Base-by-base conservation (phyloP, 495 filamentous ascomycete genomes). In the Barbatosphaeria neglecta region DNA sequence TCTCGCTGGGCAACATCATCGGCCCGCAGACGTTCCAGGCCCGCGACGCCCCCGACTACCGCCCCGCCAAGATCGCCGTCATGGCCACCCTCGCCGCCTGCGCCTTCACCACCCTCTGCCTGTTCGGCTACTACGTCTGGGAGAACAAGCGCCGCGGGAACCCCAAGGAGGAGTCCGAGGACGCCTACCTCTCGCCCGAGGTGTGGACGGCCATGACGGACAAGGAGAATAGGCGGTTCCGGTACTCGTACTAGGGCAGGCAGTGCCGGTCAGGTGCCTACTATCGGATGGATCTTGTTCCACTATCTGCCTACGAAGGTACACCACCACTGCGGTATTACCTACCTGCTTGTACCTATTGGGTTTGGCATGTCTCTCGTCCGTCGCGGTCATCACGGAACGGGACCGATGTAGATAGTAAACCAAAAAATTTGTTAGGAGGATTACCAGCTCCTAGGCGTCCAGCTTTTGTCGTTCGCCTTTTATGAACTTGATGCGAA, bases 1-100 rank as follows among this genome's bases (percentile, higher is more conserved):
- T 83, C 63, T 77, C 73, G 16, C 55, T 82, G 11, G 81, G 79
- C 5, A 83, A 77, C 51, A 81, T 83, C 50, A 81, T 84, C 54
- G 77, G 81, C 0, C 81, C 81, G 4, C 80, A 84, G 58, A 83
- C 79, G 3, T 83, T 83, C 60, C 76, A 75, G 50, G 70, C 67
- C 0, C 59, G 53, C 9, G 78, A 83, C 53, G 76, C 74, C 2
- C 81, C 81, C 0, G 64, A 73, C 5, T 83, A 78, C 52, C 70
- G 58, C 9, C 79, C 78, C 1, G 81, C 81, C 5, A 84, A 83
- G 60, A 72, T 83, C 38, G 64, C 75, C 0, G 70, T 83, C 38
- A 59, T 65, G 56, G 62, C 37, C 37, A 65, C 64, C 15, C 62
- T 62, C 41, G 56, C 60, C 18, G 59, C 50, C 15, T 63, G 60